phyloP scores from a whole-genome alignment of 106 monocot genomes.

The Ottelia alismoides region DNA sequence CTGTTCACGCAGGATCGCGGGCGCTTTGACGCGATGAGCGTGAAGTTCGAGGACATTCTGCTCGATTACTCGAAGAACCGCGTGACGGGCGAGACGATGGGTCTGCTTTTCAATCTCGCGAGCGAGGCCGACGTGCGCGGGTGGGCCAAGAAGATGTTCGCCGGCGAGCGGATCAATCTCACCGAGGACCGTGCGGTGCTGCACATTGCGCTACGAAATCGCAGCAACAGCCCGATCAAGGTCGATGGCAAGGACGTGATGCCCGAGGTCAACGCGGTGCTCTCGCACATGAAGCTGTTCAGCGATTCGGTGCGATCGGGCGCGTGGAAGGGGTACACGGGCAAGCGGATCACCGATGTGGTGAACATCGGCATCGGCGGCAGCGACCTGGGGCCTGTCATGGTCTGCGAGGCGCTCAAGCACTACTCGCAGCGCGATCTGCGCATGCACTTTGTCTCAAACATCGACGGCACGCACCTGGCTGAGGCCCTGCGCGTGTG shows the following conservation, averaged over 20 bases:
- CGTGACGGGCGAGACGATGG: too few species aligned
- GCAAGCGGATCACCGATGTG: not conserved
- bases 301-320: not conserved
- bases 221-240: not conserved
- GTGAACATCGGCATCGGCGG: conserved; percentile 1
- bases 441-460: not conserved
- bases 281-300: not conserved
- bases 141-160: too few species aligned
- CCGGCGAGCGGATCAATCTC: not conserved
- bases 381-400: not conserved
- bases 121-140: too few species aligned
- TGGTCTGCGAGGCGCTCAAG: not conserved
- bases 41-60: too few species aligned
- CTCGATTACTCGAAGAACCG: too few species aligned
- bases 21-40: too few species aligned
- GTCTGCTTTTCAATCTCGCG: too few species aligned
- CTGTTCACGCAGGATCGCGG: too few species aligned
- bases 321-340: not conserved
- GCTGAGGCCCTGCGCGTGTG: not conserved
- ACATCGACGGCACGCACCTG: not conserved
- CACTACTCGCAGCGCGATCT: not conserved
- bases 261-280: not conserved
- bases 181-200: not conserved
- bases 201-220: not conserved
- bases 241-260: not conserved